phyloP scores from a whole-genome alignment of 1,139 yeast genomes.

The Suhomyces coccinellae region DNA sequence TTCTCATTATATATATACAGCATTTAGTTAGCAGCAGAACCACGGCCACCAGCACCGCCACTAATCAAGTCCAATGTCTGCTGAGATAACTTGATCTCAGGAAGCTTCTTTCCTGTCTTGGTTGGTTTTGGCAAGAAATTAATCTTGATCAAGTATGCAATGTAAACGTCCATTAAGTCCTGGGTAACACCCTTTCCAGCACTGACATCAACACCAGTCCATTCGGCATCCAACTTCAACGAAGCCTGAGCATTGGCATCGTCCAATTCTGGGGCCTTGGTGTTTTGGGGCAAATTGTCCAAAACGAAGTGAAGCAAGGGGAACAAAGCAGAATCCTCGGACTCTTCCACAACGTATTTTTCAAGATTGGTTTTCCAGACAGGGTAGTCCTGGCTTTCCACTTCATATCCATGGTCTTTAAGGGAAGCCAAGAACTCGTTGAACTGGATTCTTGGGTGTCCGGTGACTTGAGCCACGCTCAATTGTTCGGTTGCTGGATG shows the following conservation, averaged over 20 bases:
- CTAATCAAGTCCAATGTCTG: constrained; percentile 65
- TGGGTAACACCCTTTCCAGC: constrained; percentile 71
- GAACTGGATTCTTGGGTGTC: constrained; percentile 87
- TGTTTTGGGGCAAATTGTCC: constrained; percentile 85
- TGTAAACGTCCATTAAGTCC: constrained; percentile 69
- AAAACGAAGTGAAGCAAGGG: constrained; percentile 93
- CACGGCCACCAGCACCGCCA: constrained; percentile 90
- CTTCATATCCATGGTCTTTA: constrained; percentile 68
- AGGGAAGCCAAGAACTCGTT: constrained; percentile 70
- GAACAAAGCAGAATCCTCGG: constrained; percentile 81
- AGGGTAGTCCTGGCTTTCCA: constrained; percentile 63
- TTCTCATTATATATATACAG: neutral
- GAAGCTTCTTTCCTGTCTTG: constrained; percentile 48
- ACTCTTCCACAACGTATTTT: constrained; percentile 60
- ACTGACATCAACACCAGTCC: constrained; percentile 67
- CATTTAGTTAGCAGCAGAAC: constrained; percentile 40
- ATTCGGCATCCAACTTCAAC: constrained; percentile 56
- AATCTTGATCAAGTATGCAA: constrained; percentile 73
- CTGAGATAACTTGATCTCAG: constrained; percentile 54
- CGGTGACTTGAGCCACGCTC: constrained; percentile 92
- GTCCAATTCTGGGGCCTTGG: constrained; percentile 94
- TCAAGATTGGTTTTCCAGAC: constrained; percentile 80
- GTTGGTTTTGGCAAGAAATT: constrained; percentile 75
- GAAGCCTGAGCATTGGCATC: constrained; percentile 74
- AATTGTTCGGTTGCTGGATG: constrained; percentile 63